Conservation (phyloP, 2,329 filamentous ascomycete genomes). For the Knoxdaviesia capensis region DNA sequence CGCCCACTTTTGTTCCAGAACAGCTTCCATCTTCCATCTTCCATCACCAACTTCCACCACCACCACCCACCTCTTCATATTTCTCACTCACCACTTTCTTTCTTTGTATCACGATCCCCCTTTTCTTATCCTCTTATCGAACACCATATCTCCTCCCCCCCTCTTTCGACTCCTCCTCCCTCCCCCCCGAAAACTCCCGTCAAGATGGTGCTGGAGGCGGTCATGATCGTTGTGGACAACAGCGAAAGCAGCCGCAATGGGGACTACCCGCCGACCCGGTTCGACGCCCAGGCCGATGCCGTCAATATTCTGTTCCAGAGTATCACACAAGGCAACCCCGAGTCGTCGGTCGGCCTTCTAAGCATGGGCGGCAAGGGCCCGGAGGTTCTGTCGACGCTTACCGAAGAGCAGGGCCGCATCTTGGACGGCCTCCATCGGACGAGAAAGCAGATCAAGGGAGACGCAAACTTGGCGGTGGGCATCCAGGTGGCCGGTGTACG, state of each 20-base stretch:
- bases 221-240: constrained; percentile 99
- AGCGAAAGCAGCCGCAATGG: constrained; percentile 97
- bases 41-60: constrained; percentile 1
- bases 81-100: not conserved
- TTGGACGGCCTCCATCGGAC: constrained; percentile 81
- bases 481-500: constrained; percentile 89
- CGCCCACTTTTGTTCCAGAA: constrained; percentile 6
- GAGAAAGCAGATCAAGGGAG: constrained; percentile 75
- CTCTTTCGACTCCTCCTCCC: constrained; percentile 2
- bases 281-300: constrained; percentile 89
- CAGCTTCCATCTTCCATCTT: constrained; percentile 3
- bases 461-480: constrained; percentile 72
- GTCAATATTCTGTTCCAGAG: constrained; percentile 89
- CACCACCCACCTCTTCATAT: not conserved
- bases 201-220: constrained; percentile 96
- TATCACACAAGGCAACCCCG: constrained; percentile 87
- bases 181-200: constrained; percentile 11
- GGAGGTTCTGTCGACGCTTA: constrained; percentile 89
- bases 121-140: constrained; percentile 6
- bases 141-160: constrained; percentile 2
- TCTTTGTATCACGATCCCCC: constrained; percentile 7
- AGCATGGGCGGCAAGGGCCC: constrained; percentile 97
- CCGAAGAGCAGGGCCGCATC: constrained; percentile 89
- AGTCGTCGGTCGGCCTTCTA: constrained; percentile 95
- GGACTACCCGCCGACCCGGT: constrained; percentile 77